These are phyloP conservation scores for Ilyonectria robusta DNA, from an alignment of 2,329 filamentous ascomycete species.

Conservation along the genomic window DNA sequence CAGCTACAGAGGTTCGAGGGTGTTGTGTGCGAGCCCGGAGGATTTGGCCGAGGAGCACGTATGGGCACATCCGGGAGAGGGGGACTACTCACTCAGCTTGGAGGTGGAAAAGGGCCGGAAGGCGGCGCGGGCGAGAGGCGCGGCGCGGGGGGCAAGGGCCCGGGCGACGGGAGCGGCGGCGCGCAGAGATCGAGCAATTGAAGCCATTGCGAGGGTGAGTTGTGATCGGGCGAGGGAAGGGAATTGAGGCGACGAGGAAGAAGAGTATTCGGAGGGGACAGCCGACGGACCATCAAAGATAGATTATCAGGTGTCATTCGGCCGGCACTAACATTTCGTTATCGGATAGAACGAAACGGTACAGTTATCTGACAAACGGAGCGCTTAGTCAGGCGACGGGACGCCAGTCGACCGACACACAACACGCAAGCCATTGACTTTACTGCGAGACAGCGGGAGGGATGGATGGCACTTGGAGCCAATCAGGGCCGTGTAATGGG, in stretches of 20 bases:
- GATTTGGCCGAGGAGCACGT: conserved; percentile 5
- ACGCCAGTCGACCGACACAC: neutral
- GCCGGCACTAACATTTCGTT: conserved; percentile 27
- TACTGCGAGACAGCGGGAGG: neutral
- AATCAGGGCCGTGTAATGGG: neutral
- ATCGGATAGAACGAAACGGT: conserved; percentile 18
- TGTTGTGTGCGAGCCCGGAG: conserved; percentile 15
- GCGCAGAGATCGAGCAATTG: conserved; percentile 71
- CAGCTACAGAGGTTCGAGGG: conserved; percentile 2
- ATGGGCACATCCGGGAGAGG: neutral
- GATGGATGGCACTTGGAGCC: neutral
- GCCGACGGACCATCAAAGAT: conserved; percentile 26
- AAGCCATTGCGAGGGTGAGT: conserved; percentile 65
- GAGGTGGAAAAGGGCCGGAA: conserved; percentile 58
- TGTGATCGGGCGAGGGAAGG: neutral
- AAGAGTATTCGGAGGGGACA: conserved; percentile 25
- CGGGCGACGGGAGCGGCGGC: conserved; percentile 63
- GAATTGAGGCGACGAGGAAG: conserved; percentile 15
- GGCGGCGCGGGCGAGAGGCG: conserved; percentile 60
- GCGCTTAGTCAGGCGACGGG: conserved; percentile 19
- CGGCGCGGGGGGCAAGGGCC: conserved; percentile 55
- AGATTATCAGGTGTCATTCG: conserved; percentile 29
- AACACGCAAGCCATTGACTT: neutral
- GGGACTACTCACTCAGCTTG: conserved; percentile 51
- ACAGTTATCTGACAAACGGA: conserved; percentile 7